Evolutionary conservation across 148 eudicot species (phyloP).

Genomic region (Spergularia bocconei): DNA sequence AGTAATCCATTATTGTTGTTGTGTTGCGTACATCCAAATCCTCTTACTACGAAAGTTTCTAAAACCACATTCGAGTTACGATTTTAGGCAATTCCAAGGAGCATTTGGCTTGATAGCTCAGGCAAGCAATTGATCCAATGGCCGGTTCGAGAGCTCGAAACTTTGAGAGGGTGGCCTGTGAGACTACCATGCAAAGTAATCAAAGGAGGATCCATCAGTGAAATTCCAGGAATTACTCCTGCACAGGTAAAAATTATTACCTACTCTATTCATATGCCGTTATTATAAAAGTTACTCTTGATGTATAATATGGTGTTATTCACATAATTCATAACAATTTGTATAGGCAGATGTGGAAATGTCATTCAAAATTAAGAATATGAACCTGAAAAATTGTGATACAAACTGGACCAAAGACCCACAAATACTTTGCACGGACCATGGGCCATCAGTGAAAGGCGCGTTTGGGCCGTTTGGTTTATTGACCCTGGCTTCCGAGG

Average conservation of each 20-base stretch:
- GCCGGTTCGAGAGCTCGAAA: slow-evolving; percentile 56
- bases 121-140: slow-evolving; percentile 58
- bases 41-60: neutral
- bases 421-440: slow-evolving; percentile 41
- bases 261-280: neutral
- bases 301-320: neutral
- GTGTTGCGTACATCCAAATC: no score
- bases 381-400: slow-evolving; percentile 35
- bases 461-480: slow-evolving; percentile 60
- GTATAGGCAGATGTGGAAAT: slow-evolving; percentile 50
- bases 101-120: slow-evolving; percentile 38
- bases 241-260: slow-evolving; percentile 41
- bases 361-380: slow-evolving; percentile 31
- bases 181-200: slow-evolving; percentile 16
- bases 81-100: slow-evolving; percentile 46
- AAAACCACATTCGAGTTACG: neutral
- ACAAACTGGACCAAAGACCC: slow-evolving; percentile 40
- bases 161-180: slow-evolving; percentile 27
- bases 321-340: neutral
- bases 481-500: slow-evolving; percentile 43
- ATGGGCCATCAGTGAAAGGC: slow-evolving; percentile 32
- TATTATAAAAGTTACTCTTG: no score
- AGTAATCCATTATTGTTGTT: no score
- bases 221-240: slow-evolving; percentile 47
- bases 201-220: slow-evolving; percentile 34